Evolutionary conservation across 2,329 filamentous ascomycete genomes (phyloP), one percentile per base, ranked within the genome.

Genomic region (Aspergillus ibericus): DNA sequence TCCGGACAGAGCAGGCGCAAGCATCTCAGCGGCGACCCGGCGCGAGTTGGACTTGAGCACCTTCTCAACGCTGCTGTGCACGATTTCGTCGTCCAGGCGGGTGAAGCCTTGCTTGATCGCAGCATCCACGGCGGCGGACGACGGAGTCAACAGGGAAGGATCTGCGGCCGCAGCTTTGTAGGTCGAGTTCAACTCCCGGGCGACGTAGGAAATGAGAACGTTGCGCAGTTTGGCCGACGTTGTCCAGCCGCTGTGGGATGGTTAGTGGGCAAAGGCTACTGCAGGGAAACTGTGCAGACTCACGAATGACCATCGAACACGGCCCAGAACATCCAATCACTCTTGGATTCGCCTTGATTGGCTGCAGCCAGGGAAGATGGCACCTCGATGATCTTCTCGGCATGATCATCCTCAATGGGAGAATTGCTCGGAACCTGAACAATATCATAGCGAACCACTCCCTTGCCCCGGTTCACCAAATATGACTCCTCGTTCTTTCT

Each of bases 281-380:
- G 34, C 2, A 27, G n/a, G 20, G 42, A 16, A 16, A 20, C 52
- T 20, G 16, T 18, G 10, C 13, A 40, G 44, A 83, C 85, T 76
- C 80, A 93, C 91, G 91, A 91, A 77, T 99, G 95, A 0, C 95
- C 95, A 72, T 99, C 95, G 75, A 98, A 99, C 16, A 99, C 93
- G 58, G 93, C 95, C 95, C 96, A 99, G 75, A 99, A 99, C 92
- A 98, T 98, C 95, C 95, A 99, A 76, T 99, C 96, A 61, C 85
- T 91, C 59, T 82, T 86, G 16, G 81, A 64, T 15, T 83, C 81
- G 36, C 82, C 77, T 72, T 83, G 77, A 68, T 83, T 79, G 7
- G 81, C 80, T 15, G 82, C 81, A 25, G 83, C 81, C 38, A 84
- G 79, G 51, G 80, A 82, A 54, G 83, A 83, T 4, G 91, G 89